Conservation (phyloP, 2,329 filamentous ascomycete genomes). For the Cladosporium sp. region DNA sequence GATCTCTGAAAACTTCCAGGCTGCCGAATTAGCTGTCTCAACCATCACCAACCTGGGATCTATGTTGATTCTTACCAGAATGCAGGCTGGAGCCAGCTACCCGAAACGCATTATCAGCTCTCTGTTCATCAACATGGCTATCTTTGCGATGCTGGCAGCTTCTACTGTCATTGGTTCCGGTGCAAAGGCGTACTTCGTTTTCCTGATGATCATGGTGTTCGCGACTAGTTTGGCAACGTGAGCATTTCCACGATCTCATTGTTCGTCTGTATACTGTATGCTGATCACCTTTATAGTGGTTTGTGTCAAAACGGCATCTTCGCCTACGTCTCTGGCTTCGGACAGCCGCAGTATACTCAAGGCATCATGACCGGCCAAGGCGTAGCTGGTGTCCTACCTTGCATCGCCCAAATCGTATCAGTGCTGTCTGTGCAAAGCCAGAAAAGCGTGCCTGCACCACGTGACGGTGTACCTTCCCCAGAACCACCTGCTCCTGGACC, state of each 20-base stretch:
- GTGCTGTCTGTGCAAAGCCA: slow-evolving; percentile 64
- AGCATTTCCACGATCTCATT: background rate
- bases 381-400: slow-evolving; percentile 85
- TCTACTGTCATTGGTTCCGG: slow-evolving; percentile 69
- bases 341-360: slow-evolving; percentile 84
- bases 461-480: slow-evolving; percentile 13
- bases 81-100: slow-evolving; percentile 83
- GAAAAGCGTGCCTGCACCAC: slow-evolving; percentile 22
- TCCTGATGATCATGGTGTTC: slow-evolving; percentile 80
- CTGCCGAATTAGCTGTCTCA: slow-evolving; percentile 82
- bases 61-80: slow-evolving; percentile 74
- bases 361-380: slow-evolving; percentile 95
- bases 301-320: slow-evolving; percentile 93
- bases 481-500: slow-evolving; percentile 24
- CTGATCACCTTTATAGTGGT: slow-evolving; percentile 44
- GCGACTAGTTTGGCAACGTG: slow-evolving; percentile 71
- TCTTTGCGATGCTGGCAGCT: slow-evolving; percentile 75
- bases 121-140: slow-evolving; percentile 71
- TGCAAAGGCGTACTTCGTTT: slow-evolving; percentile 70
- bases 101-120: slow-evolving; percentile 79
- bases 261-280: background rate
- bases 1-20: slow-evolving; percentile 81
- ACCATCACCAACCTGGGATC: slow-evolving; percentile 77
- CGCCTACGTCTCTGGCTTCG: slow-evolving; percentile 85
- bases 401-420: slow-evolving; percentile 80